These are phyloP conservation scores for Trifolium pratense DNA, from an alignment of 306 rosid genomes.

Conservation along the genomic window DNA sequence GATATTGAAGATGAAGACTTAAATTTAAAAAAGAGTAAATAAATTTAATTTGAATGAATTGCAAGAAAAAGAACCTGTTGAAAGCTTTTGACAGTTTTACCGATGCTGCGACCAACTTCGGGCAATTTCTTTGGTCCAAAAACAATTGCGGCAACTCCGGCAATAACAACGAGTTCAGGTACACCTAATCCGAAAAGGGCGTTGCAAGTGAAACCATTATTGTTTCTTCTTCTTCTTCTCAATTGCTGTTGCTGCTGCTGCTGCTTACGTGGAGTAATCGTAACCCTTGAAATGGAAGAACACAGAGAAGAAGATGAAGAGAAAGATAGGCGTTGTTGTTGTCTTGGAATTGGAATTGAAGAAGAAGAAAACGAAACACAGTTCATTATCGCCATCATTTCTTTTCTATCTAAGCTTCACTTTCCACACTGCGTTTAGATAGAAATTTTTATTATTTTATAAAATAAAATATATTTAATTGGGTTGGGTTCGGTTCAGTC, in stretches of 20 bases:
- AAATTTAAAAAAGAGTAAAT: no score
- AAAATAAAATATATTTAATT: no score
- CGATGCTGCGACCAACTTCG: conserved; percentile 94
- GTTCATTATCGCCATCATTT: conserved; percentile 34
- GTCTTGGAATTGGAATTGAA: background rate
- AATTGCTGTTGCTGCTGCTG: background rate
- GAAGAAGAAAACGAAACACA: background rate
- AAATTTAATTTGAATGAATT: no score
- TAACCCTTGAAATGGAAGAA: background rate
- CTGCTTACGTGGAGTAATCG: conserved; percentile 8
- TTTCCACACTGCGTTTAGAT: conserved; percentile 24
- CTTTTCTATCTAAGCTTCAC: background rate
- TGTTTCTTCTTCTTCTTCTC: conserved; percentile 3
- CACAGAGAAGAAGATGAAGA: conserved; percentile 16
- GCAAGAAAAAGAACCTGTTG: conserved; percentile 65
- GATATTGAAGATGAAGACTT: no score
- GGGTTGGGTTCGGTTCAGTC: background rate
- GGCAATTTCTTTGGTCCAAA: conserved; percentile 96
- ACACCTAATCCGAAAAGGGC: conserved; percentile 94
- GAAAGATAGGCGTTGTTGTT: background rate
- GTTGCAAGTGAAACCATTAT: conserved; percentile 65
- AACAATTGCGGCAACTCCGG: conserved; percentile 90
- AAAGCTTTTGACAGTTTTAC: conserved; percentile 95
- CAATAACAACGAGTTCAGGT: conserved; percentile 87
- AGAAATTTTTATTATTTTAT: background rate